These are phyloP conservation scores for Paratinospora sagittata DNA, from an alignment of 164 flowering plant species.

Conservation along the genomic window DNA sequence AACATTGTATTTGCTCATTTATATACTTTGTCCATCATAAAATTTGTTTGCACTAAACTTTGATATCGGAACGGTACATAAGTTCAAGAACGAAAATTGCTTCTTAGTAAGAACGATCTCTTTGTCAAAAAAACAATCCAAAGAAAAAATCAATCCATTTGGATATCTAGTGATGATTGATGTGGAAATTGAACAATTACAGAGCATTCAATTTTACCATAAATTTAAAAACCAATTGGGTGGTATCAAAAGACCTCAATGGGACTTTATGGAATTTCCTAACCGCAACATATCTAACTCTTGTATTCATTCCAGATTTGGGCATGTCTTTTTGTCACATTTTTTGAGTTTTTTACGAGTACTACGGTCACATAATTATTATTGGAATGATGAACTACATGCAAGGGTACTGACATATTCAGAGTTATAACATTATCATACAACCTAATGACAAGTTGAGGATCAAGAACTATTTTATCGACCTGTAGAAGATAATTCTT, in stretches of 20 bases:
- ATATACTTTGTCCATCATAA: neutral
- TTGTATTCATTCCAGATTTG: neutral
- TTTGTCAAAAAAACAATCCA: neutral
- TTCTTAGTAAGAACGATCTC: neutral
- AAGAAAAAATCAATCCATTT: neutral
- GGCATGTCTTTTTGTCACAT: too few species aligned
- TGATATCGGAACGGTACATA: neutral
- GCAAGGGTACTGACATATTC: neutral
- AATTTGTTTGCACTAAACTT: neutral
- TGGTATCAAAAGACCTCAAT: too few species aligned
- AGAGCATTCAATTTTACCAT: neutral
- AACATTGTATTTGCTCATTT: neutral
- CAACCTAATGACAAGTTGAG: neutral
- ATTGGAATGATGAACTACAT: neutral
- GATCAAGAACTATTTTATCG: neutral
- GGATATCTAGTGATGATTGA: neutral
- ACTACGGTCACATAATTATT: neutral
- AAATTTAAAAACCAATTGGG: neutral
- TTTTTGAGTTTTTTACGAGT: too few species aligned
- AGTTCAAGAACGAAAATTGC: neutral
- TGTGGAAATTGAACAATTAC: neutral
- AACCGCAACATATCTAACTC: neutral
- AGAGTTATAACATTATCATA: neutral
- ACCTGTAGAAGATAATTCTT: slow-evolving; percentile 71
- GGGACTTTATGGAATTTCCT: neutral